phyloP scores from a whole-genome alignment of 208 protist species.

The Trypanosoma cruzi region DNA sequence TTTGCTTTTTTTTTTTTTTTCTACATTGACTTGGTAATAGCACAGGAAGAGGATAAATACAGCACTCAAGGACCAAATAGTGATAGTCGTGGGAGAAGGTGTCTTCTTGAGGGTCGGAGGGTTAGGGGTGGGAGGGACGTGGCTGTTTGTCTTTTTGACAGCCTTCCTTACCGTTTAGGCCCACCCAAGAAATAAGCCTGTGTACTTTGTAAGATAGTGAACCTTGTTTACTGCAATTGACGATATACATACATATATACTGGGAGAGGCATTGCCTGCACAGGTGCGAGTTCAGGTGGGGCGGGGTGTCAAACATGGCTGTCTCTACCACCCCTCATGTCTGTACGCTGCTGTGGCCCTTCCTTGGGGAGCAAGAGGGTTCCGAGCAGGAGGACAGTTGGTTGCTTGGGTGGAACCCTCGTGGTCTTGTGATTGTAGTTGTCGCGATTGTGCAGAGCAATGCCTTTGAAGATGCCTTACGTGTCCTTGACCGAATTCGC shows the following conservation, averaged over 20 bases:
- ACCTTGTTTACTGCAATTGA: too few species aligned
- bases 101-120: too few species aligned
- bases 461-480: conserved; percentile 37
- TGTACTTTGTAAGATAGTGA: too few species aligned
- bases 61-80: too few species aligned
- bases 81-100: too few species aligned
- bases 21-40: not conserved
- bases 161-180: too few species aligned
- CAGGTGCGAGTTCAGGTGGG: too few species aligned
- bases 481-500: conserved; percentile 40
- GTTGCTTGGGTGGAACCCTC: conserved; percentile 86
- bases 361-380: conserved; percentile 7
- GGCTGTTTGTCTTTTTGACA: not conserved
- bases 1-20: not conserved
- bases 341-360: conserved; percentile 82
- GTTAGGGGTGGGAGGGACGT: not conserved
- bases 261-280: too few species aligned
- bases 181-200: too few species aligned
- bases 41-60: too few species aligned
- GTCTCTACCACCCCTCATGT: conserved; percentile 44
- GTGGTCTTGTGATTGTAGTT: conserved; percentile 69
- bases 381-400: conserved; percentile 31
- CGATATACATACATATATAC: too few species aligned
- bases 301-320: not conserved
- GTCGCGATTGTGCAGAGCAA: conserved; percentile 51